Conservation (phyloP, 2,329 filamentous ascomycete genomes). For the Colletotrichum liriopes region DNA sequence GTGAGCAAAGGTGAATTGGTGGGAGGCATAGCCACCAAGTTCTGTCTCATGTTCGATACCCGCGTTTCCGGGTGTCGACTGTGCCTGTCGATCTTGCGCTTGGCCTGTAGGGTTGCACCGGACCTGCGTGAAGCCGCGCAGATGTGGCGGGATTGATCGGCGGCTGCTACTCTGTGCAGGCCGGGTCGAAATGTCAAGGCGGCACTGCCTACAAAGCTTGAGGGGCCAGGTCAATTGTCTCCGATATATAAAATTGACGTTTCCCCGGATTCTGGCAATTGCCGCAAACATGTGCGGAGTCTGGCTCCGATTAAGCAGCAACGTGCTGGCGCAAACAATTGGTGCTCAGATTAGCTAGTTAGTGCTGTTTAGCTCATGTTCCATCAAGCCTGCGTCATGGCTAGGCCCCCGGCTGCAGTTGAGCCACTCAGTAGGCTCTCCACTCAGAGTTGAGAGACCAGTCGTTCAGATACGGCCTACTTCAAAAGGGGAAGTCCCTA, state of each 20-base stretch:
- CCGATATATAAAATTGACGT: not conserved
- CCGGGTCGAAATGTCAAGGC: not conserved
- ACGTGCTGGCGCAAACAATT: not conserved
- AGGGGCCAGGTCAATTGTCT: not conserved
- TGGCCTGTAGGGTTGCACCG: not conserved
- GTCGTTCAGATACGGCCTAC: not conserved
- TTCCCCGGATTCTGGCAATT: not conserved
- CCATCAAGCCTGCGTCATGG: not conserved
- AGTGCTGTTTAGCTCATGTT: not conserved
- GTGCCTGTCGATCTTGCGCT: conserved; percentile 18
- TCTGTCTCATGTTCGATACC: not conserved
- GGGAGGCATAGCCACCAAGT: not conserved
- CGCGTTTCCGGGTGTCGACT: conserved; percentile 8
- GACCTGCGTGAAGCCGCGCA: conserved; percentile 3
- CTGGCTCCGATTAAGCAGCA: not conserved
- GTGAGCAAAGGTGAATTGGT: not conserved
- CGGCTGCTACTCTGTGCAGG: not conserved
- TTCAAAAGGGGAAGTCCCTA: not conserved
- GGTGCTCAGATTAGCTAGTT: not conserved
- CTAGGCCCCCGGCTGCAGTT: not conserved
- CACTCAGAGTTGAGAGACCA: not conserved
- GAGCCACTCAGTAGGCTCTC: too few species aligned
- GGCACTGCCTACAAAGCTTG: too few species aligned
- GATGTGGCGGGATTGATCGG: not conserved
- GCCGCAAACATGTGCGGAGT: not conserved